Evolutionary conservation across 495 filamentous ascomycete species (phyloP).

Genomic region (Penicillium alfredii): DNA sequence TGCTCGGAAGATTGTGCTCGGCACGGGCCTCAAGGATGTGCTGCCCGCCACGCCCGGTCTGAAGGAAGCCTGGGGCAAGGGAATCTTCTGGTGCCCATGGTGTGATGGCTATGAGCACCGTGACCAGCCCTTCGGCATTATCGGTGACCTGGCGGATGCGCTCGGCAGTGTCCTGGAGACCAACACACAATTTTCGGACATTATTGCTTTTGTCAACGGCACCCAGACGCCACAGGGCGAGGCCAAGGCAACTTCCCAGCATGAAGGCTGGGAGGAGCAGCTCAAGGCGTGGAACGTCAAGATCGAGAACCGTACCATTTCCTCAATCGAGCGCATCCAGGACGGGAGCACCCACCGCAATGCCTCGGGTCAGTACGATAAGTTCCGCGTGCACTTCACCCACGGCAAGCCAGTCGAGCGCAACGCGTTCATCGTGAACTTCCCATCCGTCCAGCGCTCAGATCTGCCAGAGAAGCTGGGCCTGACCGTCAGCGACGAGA

Average conservation of each 20-base stretch:
- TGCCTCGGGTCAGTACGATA: constrained; percentile 37
- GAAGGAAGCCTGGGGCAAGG: constrained; percentile 47
- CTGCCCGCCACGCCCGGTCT: constrained; percentile 49
- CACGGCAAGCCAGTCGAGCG: constrained; percentile 40
- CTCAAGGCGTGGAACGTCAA: constrained; percentile 42
- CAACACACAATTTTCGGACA: constrained; percentile 38
- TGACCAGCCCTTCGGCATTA: constrained; percentile 48
- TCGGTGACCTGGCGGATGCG: constrained; percentile 39
- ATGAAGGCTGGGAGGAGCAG: constrained; percentile 42
- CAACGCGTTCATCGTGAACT: constrained; percentile 46
- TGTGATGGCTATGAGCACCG: constrained; percentile 56
- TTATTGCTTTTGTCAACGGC: constrained; percentile 50
- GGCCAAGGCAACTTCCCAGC: constrained; percentile 29
- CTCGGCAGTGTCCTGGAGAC: constrained; percentile 42
- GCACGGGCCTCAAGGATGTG: constrained; percentile 49
- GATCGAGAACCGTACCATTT: constrained; percentile 50
- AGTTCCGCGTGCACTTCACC: constrained; percentile 49
- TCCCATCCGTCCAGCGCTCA: constrained; percentile 41
- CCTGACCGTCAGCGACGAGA: constrained; percentile 36
- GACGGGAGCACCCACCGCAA: constrained; percentile 35
- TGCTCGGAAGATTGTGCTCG: constrained; percentile 49
- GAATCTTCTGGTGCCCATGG: constrained; percentile 58
- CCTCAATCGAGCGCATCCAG: constrained; percentile 39
- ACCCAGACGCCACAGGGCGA: constrained; percentile 40
- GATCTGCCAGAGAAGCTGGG: constrained; percentile 31